These are phyloP conservation scores for Chytriomyces sp. DNA, from an alignment of 192 early-diverging fungal genomes.

Conservation along the genomic window DNA sequence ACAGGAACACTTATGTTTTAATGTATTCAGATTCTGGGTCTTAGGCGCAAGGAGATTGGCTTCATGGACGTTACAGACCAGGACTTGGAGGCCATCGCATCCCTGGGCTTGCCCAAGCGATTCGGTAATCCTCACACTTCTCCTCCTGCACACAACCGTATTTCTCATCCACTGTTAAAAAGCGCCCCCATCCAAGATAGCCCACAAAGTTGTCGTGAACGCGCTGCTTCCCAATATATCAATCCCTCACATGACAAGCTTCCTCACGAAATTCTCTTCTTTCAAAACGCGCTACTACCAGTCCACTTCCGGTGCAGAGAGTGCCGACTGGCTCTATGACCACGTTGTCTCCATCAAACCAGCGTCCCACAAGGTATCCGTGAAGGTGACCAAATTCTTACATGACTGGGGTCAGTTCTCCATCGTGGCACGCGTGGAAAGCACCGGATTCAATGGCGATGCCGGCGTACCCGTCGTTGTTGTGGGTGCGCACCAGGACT, in stretches of 20 bases:
- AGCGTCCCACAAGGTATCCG: not conserved
- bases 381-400: constrained; percentile 64
- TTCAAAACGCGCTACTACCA: constrained; percentile 94
- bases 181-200: constrained; percentile 56
- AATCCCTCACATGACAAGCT: constrained; percentile 66
- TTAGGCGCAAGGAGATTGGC: constrained; percentile 66
- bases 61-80: constrained; percentile 92
- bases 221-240: constrained; percentile 65
- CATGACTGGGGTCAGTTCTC: constrained; percentile 86
- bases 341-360: constrained; percentile 36
- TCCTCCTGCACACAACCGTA: not conserved
- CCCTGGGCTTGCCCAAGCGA: constrained; percentile 3
- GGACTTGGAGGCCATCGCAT: constrained; percentile 36
- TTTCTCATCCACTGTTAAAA: not conserved
- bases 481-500: not conserved
- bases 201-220: constrained; percentile 62
- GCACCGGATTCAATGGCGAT: not conserved
- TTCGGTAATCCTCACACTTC: constrained; percentile 10
- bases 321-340: constrained; percentile 44
- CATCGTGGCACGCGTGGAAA: constrained; percentile 78
- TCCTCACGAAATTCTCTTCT: constrained; percentile 71
- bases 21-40: constrained; percentile 59
- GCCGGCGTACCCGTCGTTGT: not conserved
- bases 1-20: not conserved
- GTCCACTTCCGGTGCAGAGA: constrained; percentile 33